Percentiles rank a stretch among this genome's conserved stretches.
Conservation (phyloP, 2,329 filamentous ascomycete genomes). For the Verticillium albo-atrum region DNA sequence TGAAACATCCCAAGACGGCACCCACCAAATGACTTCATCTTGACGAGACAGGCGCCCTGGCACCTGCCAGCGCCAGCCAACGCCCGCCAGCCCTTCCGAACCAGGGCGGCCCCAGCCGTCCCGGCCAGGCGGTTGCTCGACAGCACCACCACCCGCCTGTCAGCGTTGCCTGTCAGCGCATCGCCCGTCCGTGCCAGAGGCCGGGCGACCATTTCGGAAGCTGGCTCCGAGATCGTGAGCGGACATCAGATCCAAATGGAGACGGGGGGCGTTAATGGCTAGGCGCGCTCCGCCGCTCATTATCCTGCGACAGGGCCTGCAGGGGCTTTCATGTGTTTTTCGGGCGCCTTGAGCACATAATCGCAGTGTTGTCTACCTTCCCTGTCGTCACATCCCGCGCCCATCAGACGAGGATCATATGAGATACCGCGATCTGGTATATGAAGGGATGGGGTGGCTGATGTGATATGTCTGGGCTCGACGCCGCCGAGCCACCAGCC, state of each 20-base stretch:
- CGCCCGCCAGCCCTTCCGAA: background rate
- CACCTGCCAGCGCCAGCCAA: background rate
- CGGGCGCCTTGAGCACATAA: background rate
- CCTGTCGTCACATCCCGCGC: background rate
- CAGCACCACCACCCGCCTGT: background rate
- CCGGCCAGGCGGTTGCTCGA: constrained; percentile 9
- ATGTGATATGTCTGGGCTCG: background rate
- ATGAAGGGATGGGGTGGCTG: constrained; percentile 1
- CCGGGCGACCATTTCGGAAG: constrained; percentile 5
- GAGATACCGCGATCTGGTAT: background rate
- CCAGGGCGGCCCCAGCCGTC: constrained; percentile 4
- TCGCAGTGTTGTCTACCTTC: background rate
- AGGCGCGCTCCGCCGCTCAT: background rate
- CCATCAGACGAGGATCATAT: constrained; percentile 4
- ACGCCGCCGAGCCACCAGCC: background rate
- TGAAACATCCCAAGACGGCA: constrained; percentile 10
- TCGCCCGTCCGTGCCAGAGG: background rate
- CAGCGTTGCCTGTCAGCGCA: background rate
- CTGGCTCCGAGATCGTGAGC: constrained; percentile 4
- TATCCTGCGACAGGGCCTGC: background rate
- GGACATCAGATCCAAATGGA: background rate
- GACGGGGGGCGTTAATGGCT: background rate
- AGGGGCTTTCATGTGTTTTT: background rate
- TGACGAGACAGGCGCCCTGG: background rate
- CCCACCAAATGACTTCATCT: constrained; percentile 12